A percentile compares a stretch with the other conserved stretches of the same genome.
phyloP scores from a whole-genome alignment of 2,329 filamentous ascomycete genomes.

The Eutypella sp. region DNA sequence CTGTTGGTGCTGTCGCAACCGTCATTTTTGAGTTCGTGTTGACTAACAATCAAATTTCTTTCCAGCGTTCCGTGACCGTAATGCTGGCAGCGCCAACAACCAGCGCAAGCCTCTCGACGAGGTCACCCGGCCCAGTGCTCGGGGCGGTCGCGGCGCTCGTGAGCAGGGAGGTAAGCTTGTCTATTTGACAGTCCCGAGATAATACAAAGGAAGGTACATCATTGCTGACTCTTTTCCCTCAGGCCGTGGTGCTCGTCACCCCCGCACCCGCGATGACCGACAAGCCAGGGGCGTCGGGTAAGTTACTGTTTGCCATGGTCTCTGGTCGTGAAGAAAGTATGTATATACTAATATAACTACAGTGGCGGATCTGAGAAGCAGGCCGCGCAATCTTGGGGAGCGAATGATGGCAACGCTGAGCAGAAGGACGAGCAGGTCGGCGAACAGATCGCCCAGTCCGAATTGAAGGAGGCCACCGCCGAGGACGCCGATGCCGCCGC shows the following conservation, averaged over 20 bases:
- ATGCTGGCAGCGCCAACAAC: conserved; percentile 77
- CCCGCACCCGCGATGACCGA: conserved; percentile 52
- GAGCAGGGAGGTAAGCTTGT: conserved; percentile 55
- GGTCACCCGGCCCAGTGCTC: conserved; percentile 47
- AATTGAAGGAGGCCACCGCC: conserved; percentile 65
- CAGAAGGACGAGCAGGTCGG: conserved; percentile 88
- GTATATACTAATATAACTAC: conserved; percentile 19
- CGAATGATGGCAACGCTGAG: conserved; percentile 74
- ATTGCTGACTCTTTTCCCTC: background rate
- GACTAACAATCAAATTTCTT: conserved; percentile 9
- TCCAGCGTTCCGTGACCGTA: conserved; percentile 83
- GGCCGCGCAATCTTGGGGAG: conserved; percentile 85
- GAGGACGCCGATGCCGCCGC: conserved; percentile 41
- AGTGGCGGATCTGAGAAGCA: conserved; percentile 77
- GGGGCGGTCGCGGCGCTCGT: conserved; percentile 60
- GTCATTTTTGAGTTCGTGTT: conserved; percentile 8
- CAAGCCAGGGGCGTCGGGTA: conserved; percentile 44
- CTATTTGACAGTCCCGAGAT: background rate
- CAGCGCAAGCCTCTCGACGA: conserved; percentile 75
- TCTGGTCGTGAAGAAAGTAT: too few species aligned
- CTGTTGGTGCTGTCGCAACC: conserved; percentile 3
- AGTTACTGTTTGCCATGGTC: too few species aligned
- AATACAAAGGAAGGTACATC: conserved; percentile 9
- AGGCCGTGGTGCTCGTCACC: conserved; percentile 51
- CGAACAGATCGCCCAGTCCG: conserved; percentile 79